These are phyloP conservation scores for Aphanomyces astaci DNA, from an alignment of 352 stramenopile species.

Conservation along the genomic window DNA sequence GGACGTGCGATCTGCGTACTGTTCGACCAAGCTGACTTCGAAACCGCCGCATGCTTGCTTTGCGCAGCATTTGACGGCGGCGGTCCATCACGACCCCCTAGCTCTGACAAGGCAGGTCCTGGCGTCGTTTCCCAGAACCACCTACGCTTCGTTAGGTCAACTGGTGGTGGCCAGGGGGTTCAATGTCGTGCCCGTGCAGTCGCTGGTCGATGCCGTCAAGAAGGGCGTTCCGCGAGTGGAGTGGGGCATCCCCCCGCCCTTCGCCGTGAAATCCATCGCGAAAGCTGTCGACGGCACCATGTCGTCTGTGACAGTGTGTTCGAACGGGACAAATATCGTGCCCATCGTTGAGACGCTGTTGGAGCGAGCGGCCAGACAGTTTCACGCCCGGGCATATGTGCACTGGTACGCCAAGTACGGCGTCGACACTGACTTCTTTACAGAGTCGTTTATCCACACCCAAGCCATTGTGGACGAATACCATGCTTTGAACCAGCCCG, in stretches of 20 bases:
- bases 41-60: not conserved
- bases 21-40: not conserved
- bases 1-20: constrained; percentile 41
- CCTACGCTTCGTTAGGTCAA: not conserved
- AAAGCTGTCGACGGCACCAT: not conserved
- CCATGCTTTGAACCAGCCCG: not conserved
- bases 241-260: not conserved
- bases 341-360: not conserved
- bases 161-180: not conserved
- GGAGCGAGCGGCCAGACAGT: not conserved
- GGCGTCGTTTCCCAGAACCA: constrained; percentile 1
- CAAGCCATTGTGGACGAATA: not conserved
- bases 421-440: constrained; percentile 6
- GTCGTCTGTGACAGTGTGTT: constrained; percentile 8
- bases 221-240: constrained; percentile 1
- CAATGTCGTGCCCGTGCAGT: not conserved
- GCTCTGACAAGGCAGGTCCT: constrained; percentile 1
- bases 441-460: not conserved
- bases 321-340: constrained; percentile 17
- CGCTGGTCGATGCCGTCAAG: not conserved
- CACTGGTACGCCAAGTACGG: constrained; percentile 21
- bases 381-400: constrained; percentile 11
- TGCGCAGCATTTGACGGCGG: not conserved
- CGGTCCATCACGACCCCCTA: not conserved
- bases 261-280: not conserved